Percentiles rank a stretch among this genome's conserved stretches.
phyloP scores from a whole-genome alignment of 2,329 filamentous ascomycete species.

The Aspergillus ruber region DNA sequence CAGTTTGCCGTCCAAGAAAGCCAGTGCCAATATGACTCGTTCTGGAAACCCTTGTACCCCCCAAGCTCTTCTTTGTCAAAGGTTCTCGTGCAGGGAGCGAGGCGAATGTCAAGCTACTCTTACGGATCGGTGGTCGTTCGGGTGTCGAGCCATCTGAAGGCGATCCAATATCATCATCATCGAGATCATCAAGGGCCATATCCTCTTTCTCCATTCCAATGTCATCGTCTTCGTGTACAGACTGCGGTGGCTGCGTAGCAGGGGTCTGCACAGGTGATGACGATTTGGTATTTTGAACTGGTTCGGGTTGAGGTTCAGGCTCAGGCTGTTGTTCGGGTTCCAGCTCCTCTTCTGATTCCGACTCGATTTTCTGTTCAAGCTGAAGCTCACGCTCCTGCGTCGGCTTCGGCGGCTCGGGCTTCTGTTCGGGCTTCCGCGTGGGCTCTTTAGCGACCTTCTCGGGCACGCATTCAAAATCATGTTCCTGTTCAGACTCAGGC shows the following conservation, averaged over 20 bases:
- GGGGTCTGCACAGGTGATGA: constrained; percentile 15
- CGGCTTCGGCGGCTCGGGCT: constrained; percentile 1
- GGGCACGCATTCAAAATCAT: background rate
- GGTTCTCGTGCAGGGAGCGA: constrained; percentile 88
- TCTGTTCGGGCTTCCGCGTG: constrained; percentile 1
- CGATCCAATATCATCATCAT: constrained; percentile 38
- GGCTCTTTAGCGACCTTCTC: constrained; percentile 1
- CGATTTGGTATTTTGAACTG: constrained; percentile 5
- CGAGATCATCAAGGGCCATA: constrained; percentile 31
- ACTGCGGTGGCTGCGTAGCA: constrained; percentile 4
- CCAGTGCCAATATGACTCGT: constrained; percentile 72
- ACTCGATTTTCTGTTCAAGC: constrained; percentile 2
- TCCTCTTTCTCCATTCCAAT: constrained; percentile 26
- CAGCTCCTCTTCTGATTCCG: constrained; percentile 1
- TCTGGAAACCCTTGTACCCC: constrained; percentile 60
- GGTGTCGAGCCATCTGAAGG: constrained; percentile 44
- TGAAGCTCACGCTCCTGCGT: constrained; percentile 3
- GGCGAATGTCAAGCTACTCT: constrained; percentile 93
- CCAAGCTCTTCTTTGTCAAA: constrained; percentile 77
- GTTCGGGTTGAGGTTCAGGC: constrained; percentile 6
- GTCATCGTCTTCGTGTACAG: constrained; percentile 15
- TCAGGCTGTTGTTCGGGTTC: constrained; percentile 6
- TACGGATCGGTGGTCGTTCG: constrained; percentile 65
- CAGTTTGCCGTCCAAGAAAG: constrained; percentile 66
- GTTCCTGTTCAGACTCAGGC: constrained; percentile 1